Base-by-base conservation (phyloP, 2,329 filamentous ascomycete genomes). In the Aureobasidium leucospermi region DNA sequence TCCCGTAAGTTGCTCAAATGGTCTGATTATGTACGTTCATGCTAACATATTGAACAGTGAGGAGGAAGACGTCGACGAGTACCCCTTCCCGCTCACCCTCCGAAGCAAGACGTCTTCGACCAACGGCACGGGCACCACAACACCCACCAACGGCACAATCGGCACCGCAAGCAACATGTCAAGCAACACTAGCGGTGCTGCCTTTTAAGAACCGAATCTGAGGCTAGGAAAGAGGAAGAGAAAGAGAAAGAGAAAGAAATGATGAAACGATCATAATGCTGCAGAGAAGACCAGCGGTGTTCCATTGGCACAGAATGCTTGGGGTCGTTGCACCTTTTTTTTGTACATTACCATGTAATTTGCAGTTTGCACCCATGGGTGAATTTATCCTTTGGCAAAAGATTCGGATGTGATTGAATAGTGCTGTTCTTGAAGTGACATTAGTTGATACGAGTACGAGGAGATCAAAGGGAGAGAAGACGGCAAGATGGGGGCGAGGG, bases 41-140 rank as follows among this genome's bases (percentile, higher is more conserved):
- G 6, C 43, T 58, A 32, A 58, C 34, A 9, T n/a, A 8, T 13
- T 19, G 5, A 64, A 62, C 68, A 95, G 90, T 75, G 90, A 94
- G 74, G 92, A 96, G 73, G 94, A 97, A 78, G 94, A 97, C 67
- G 85, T 88, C 0, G 93, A 89, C 68, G 86, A 89, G 65, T 87
- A 87, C 69, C 81, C 83, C 38, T 88, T 87, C 76, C 86, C 86
- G 41, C 79, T 89, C 53, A 88, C 85, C 4, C 78, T 90, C 61
- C 78, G 77, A 73, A 71, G 72, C 45, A 79, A 78, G 74, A 19
- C 11, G 1, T 58, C 55, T 8, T 58, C 55, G n/a, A 8, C 36
- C 23, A 73, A 69, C 48, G 68, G 69, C 55, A 45, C 63, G 32
- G 68, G 69, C 55, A 45, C 63, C 43, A 61, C 57, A 9, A 65